Evolutionary conservation across 2,329 filamentous ascomycete species (phyloP).

Genomic region (Macrophomina tecta): DNA sequence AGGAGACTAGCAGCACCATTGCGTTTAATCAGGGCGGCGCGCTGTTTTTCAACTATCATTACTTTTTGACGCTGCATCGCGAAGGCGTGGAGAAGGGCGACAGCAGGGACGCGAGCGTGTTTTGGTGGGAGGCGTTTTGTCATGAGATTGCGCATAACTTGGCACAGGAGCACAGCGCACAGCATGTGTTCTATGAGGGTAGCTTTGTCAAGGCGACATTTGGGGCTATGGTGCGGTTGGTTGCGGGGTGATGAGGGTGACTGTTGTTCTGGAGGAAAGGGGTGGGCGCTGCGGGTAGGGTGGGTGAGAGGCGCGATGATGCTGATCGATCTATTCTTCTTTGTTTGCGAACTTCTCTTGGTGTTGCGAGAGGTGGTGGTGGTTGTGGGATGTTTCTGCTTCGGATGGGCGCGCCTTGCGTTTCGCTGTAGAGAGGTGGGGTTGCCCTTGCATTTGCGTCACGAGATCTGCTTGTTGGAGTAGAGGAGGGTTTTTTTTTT

Average conservation of each 20-base stretch:
- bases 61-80: constrained; percentile 80
- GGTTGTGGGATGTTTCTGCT: background rate
- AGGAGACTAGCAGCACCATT: constrained; percentile 58
- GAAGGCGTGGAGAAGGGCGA: constrained; percentile 38
- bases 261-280: background rate
- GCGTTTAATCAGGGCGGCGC: constrained; percentile 89
- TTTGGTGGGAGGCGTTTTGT: constrained; percentile 96
- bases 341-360: background rate
- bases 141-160: constrained; percentile 97
- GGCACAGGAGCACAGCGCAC: constrained; percentile 67
- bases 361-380: background rate
- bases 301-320: background rate
- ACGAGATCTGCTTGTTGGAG: too few species aligned
- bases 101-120: constrained; percentile 71
- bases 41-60: constrained; percentile 92
- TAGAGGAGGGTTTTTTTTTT: too few species aligned
- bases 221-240: constrained; percentile 4
- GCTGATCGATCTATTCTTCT: background rate
- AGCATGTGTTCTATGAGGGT: constrained; percentile 27
- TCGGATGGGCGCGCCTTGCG: background rate
- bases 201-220: constrained; percentile 28
- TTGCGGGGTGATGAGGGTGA: background rate
- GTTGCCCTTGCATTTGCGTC: too few species aligned
- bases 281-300: background rate
- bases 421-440: background rate